These are phyloP conservation scores for Emiliania huxleyi DNA, from an alignment of 78 protist genomes.

Conservation along the genomic window DNA sequence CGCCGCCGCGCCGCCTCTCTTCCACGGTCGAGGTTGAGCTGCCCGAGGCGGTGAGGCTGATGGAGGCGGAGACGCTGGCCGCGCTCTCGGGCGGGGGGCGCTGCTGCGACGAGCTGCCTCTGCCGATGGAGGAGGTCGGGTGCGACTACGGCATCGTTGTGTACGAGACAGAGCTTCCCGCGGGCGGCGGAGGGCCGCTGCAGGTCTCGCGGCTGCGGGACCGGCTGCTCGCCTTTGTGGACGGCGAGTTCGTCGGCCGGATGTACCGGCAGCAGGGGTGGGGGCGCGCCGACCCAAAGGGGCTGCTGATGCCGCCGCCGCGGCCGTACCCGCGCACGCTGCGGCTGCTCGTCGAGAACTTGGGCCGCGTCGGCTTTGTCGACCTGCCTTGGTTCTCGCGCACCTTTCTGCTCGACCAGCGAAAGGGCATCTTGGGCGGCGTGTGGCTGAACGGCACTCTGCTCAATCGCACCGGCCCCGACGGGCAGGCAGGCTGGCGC, in stretches of 20 bases:
- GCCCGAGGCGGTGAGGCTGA: neutral
- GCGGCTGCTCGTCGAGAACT: neutral
- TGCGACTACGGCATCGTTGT: neutral
- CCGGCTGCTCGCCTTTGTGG: neutral
- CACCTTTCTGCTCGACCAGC: neutral
- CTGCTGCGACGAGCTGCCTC: neutral
- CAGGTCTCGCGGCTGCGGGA: neutral
- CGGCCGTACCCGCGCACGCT: neutral
- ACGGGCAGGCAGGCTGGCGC: no score
- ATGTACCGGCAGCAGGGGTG: neutral
- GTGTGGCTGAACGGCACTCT: neutral
- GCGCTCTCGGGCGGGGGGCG: neutral
- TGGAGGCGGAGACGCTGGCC: neutral
- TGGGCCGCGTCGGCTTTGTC: conserved; percentile 32
- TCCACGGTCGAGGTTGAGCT: neutral
- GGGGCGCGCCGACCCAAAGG: neutral
- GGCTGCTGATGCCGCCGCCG: neutral
- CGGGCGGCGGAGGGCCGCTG: neutral
- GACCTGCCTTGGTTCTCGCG: neutral
- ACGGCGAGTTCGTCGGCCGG: neutral
- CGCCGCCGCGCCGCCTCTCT: neutral
- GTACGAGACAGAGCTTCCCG: neutral
- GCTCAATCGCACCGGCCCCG: neutral
- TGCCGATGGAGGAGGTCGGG: neutral
- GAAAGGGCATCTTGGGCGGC: neutral